phyloP scores from a whole-genome alignment of 495 filamentous ascomycete genomes.

The Talaromyces wortmannii region DNA sequence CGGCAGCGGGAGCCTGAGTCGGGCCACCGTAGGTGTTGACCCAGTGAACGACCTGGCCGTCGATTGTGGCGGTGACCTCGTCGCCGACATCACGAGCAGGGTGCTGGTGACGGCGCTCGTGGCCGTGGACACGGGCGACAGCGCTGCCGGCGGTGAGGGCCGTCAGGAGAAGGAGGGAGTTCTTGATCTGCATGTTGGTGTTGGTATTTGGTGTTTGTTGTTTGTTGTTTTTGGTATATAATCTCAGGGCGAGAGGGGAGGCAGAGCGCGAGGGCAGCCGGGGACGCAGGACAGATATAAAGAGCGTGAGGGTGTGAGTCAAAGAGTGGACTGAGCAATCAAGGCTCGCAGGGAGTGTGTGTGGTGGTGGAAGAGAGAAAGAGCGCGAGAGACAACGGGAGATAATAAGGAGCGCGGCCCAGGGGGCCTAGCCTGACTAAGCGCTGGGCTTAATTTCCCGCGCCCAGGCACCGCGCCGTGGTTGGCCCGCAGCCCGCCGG shows the following conservation, averaged over 20 bases:
- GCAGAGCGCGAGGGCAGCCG: not conserved
- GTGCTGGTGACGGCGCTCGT: slow-evolving; percentile 39
- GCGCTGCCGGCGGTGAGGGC: slow-evolving; percentile 36
- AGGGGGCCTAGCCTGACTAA: not conserved
- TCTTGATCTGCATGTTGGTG: slow-evolving; percentile 34
- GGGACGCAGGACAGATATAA: not conserved
- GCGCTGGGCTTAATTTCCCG: not conserved
- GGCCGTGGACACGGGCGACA: slow-evolving; percentile 36
- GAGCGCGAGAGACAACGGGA: slow-evolving; percentile 11
- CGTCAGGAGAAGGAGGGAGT: slow-evolving; percentile 29
- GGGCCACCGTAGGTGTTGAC: slow-evolving; percentile 45
- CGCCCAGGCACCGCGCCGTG: slow-evolving; percentile 1
- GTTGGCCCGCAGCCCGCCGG: not conserved
- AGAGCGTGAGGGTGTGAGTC: not conserved
- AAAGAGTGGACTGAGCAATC: slow-evolving; percentile 8
- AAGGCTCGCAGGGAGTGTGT: slow-evolving; percentile 1
- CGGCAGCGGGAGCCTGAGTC: slow-evolving; percentile 4
- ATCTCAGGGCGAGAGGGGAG: not conserved
- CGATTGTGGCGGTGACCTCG: slow-evolving; percentile 53
- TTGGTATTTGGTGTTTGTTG: slow-evolving; percentile 2
- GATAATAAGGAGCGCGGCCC: slow-evolving; percentile 6
- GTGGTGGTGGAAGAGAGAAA: slow-evolving; percentile 7
- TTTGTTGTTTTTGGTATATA: not conserved
- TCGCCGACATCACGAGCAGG: slow-evolving; percentile 36
- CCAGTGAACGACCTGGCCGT: slow-evolving; percentile 56